Conservation (phyloP, 2,329 filamentous ascomycete genomes). For the Dryadomyces quercus-mongolicae region DNA sequence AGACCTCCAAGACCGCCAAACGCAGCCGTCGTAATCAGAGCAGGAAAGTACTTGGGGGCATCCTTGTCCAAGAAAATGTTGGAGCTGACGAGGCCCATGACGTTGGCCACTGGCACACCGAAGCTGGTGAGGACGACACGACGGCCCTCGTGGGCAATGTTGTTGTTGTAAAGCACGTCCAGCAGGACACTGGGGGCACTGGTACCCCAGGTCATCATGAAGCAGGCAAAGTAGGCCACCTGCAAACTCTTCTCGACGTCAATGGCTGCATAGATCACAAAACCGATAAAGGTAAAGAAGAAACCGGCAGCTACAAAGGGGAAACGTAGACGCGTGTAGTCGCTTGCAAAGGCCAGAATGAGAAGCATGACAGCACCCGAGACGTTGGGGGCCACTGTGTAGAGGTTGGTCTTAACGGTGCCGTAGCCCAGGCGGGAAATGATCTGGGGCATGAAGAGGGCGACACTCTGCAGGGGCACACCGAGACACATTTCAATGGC, state of each 20-base stretch:
- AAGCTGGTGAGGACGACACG: constrained; percentile 59
- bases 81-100: constrained; percentile 60
- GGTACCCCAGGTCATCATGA: constrained; percentile 76
- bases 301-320: constrained; percentile 68
- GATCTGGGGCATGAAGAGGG: constrained; percentile 13
- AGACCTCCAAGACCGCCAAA: constrained; percentile 50
- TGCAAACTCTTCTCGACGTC: constrained; percentile 47
- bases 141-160: constrained; percentile 64
- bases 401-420: constrained; percentile 57
- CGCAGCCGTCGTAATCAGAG: constrained; percentile 49
- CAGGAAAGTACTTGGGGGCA: constrained; percentile 55
- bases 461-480: constrained; percentile 43
- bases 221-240: constrained; percentile 63
- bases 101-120: constrained; percentile 61
- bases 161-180: constrained; percentile 62
- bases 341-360: constrained; percentile 58
- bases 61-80: constrained; percentile 53
- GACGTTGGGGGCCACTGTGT: constrained; percentile 71
- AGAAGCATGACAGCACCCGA: constrained; percentile 62
- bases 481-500: constrained; percentile 47
- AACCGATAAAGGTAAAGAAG: constrained; percentile 61
- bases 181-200: constrained; percentile 61
- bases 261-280: constrained; percentile 61
- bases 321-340: constrained; percentile 53
- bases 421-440: constrained; percentile 11